Conservation (phyloP, 1,284 basidiomycete species). For the Apiotrichum gamsii region DNA sequence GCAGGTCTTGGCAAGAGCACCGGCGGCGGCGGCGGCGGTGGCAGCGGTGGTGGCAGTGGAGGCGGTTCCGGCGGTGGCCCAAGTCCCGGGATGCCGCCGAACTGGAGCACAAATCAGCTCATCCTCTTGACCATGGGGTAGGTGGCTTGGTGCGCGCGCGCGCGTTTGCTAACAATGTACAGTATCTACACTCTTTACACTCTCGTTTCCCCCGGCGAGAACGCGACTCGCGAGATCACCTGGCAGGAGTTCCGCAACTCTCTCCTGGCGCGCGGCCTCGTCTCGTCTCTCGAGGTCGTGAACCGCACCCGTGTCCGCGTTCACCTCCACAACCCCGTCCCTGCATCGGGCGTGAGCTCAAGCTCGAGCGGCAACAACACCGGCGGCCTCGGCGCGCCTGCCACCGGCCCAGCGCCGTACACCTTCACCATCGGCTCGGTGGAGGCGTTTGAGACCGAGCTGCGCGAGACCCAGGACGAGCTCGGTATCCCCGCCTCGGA, state of each 20-base stretch:
- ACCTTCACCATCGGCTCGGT: conserved; percentile 97
- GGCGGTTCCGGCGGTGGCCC: conserved; percentile 27
- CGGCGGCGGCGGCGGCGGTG: conserved; percentile 30
- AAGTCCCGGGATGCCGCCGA: conserved; percentile 13
- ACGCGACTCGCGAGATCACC: conserved; percentile 73
- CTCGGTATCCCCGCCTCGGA: conserved; percentile 85
- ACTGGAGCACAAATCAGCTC: conserved; percentile 44
- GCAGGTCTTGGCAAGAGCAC: conserved; percentile 18
- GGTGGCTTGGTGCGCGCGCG: too few relatives aligned
- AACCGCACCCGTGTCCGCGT: conserved; percentile 74
- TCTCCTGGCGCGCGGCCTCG: conserved; percentile 91
- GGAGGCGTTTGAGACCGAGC: conserved; percentile 90
- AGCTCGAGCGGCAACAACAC: conserved; percentile 15
- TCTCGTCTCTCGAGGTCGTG: conserved; percentile 88
- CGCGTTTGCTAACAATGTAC: not conserved
- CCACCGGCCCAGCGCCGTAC: conserved; percentile 53
- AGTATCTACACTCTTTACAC: conserved; percentile 42
- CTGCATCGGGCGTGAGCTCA: conserved; percentile 9
- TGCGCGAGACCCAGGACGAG: conserved; percentile 89
- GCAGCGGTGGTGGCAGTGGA: conserved; percentile 31
- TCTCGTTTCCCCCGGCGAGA: conserved; percentile 32
- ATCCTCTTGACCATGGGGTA: conserved; percentile 35
- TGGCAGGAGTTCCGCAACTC: conserved; percentile 98
- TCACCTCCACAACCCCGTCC: conserved; percentile 45
- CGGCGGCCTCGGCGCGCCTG: conserved; percentile 27